phyloP scores from a whole-genome alignment of 345 rosid species.

The Cardamine occulta region DNA sequence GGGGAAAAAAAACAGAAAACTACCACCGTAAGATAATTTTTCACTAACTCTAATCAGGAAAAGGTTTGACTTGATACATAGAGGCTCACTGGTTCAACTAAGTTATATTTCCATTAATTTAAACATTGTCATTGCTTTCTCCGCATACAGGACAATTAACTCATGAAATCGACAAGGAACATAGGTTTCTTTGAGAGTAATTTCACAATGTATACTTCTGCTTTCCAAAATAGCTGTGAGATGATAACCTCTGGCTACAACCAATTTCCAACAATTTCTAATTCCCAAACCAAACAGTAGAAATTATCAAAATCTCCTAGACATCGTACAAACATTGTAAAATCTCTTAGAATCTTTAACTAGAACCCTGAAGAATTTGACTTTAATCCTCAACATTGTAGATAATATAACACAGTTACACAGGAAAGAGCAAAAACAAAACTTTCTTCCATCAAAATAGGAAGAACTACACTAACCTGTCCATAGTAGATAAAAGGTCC shows the following conservation, averaged over 20 bases:
- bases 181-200: neutral
- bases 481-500: conserved; percentile 79
- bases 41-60: neutral
- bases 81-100: conserved; percentile 5
- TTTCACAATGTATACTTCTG: neutral
- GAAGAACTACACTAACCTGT: conserved; percentile 55
- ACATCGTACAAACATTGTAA: too few species aligned
- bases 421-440: neutral
- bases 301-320: neutral
- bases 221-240: neutral
- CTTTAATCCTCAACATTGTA: neutral
- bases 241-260: neutral
- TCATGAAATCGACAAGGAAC: neutral
- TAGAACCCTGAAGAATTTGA: neutral
- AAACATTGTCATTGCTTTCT: conserved; percentile 3
- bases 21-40: neutral
- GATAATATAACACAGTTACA: neutral
- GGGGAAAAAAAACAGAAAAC: neutral
- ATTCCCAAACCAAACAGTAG: neutral
- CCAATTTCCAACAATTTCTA: neutral
- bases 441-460: neutral
- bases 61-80: neutral
- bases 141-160: neutral
- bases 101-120: neutral
- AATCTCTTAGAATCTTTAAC: neutral